These are phyloP conservation scores for Lachnum nothofagi DNA, from an alignment of 2,329 filamentous ascomycete genomes.

Conservation along the genomic window DNA sequence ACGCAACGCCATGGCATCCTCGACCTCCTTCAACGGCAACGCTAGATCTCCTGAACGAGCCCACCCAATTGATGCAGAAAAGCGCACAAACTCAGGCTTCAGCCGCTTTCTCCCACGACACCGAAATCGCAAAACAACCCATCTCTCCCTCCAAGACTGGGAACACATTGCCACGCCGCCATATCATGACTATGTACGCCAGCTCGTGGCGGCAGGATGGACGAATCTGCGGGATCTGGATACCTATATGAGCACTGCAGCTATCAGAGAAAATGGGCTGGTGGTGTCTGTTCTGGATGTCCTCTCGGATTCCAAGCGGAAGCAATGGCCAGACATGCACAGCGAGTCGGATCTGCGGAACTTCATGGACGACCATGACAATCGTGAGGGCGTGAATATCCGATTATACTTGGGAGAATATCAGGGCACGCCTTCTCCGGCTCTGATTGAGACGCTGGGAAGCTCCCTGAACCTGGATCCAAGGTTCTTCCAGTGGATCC, in stretches of 20 bases:
- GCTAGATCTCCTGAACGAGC: background rate
- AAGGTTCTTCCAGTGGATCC: constrained; percentile 19
- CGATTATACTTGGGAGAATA: constrained; percentile 20
- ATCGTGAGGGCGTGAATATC: constrained; percentile 4
- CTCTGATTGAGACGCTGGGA: constrained; percentile 19
- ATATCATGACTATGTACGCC: constrained; percentile 28
- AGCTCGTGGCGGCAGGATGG: constrained; percentile 27
- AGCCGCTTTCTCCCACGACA: constrained; percentile 1
- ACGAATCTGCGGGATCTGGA: constrained; percentile 26
- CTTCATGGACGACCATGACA: constrained; percentile 8
- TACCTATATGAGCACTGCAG: constrained; percentile 20
- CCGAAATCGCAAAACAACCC: constrained; percentile 9
- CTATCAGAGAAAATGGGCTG: constrained; percentile 9
- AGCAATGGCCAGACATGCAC: constrained; percentile 16
- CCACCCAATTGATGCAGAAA: background rate
- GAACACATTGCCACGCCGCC: constrained; percentile 4
- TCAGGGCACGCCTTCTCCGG: constrained; percentile 6
- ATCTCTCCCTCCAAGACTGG: constrained; percentile 10
- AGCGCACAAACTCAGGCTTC: background rate
- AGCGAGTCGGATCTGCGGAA: constrained; percentile 10
- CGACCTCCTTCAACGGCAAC: background rate
- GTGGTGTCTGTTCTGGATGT: constrained; percentile 28
- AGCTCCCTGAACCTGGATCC: constrained; percentile 14
- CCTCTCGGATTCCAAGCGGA: constrained; percentile 11
- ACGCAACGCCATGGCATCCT: background rate